Percentiles rank a stretch among this genome's conserved stretches.
These are phyloP conservation scores for Monosporascus sp. DNA, from an alignment of 2,329 filamentous ascomycete genomes.

Conservation along the genomic window DNA sequence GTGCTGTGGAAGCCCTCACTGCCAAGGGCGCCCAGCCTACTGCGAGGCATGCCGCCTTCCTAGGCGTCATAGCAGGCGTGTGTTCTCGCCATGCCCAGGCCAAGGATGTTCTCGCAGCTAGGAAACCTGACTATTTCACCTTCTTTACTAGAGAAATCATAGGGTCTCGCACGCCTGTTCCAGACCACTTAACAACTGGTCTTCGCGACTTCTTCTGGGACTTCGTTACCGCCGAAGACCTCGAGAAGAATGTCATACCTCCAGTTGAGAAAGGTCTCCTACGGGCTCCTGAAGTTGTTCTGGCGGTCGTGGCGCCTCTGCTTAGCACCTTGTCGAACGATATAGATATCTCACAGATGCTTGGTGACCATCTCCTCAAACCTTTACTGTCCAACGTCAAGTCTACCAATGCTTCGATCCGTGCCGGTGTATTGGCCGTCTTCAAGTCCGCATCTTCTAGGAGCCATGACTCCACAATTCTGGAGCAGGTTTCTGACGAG, in stretches of 20 bases:
- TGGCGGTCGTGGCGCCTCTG: slow-evolving; percentile 72
- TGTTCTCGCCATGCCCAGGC: slow-evolving; percentile 64
- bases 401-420: slow-evolving; percentile 75
- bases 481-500: slow-evolving; percentile 71
- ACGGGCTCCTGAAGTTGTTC: slow-evolving; percentile 81
- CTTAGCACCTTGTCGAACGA: slow-evolving; percentile 61
- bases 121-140: slow-evolving; percentile 68
- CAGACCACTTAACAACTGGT: slow-evolving; percentile 65
- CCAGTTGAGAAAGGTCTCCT: slow-evolving; percentile 84
- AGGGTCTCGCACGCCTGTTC: slow-evolving; percentile 67
- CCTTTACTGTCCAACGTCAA: slow-evolving; percentile 86
- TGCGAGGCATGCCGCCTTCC: slow-evolving; percentile 66
- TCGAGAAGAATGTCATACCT: slow-evolving; percentile 71
- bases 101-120: slow-evolving; percentile 55
- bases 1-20: slow-evolving; percentile 62
- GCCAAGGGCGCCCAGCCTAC: slow-evolving; percentile 59
- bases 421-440: slow-evolving; percentile 67
- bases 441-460: slow-evolving; percentile 60
- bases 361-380: slow-evolving; percentile 72
- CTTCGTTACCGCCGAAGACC: slow-evolving; percentile 68
- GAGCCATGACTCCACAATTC: slow-evolving; percentile 42
- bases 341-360: slow-evolving; percentile 71
- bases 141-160: slow-evolving; percentile 86
- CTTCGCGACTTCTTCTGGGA: slow-evolving; percentile 76
- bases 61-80: slow-evolving; percentile 85